phyloP scores from a whole-genome alignment of 345 rosid species.

The Citrus maxima region DNA sequence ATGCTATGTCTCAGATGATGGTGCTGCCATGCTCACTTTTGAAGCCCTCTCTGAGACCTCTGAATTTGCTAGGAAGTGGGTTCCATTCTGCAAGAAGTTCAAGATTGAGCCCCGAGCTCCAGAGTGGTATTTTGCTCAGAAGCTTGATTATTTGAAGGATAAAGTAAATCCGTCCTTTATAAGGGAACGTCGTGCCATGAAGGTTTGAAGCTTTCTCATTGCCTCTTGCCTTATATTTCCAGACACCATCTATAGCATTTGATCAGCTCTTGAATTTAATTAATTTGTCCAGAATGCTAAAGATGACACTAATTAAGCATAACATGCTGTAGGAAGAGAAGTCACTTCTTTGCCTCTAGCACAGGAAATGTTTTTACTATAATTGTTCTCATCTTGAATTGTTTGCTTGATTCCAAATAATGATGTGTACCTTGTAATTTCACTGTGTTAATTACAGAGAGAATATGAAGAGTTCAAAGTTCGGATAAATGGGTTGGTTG shows the following conservation, averaged over 20 bases:
- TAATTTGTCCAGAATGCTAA: background rate
- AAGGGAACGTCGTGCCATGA: slow-evolving; percentile 81
- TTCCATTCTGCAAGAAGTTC: slow-evolving; percentile 83
- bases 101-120: slow-evolving; percentile 89
- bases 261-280: background rate
- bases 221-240: background rate
- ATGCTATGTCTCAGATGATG: slow-evolving; percentile 94
- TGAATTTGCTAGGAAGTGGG: slow-evolving; percentile 89
- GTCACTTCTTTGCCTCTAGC: background rate
- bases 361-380: background rate
- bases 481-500: slow-evolving; percentile 71
- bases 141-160: slow-evolving; percentile 72
- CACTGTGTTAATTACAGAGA: slow-evolving; percentile 42
- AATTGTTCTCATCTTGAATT: background rate
- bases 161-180: slow-evolving; percentile 69
- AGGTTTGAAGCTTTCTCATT: slow-evolving; percentile 42
- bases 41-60: slow-evolving; percentile 95
- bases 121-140: slow-evolving; percentile 80
- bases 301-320: background rate
- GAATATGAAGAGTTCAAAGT: slow-evolving; percentile 88
- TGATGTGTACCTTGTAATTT: background rate
- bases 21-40: slow-evolving; percentile 95
- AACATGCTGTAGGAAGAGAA: background rate
- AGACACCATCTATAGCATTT: background rate
- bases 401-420: slow-evolving; percentile 10